Percentiles rank a stretch among this genome's conserved stretches.
Conservation (phyloP, 805 yeast species). For the Tetrapisispora namnaoensis region DNA sequence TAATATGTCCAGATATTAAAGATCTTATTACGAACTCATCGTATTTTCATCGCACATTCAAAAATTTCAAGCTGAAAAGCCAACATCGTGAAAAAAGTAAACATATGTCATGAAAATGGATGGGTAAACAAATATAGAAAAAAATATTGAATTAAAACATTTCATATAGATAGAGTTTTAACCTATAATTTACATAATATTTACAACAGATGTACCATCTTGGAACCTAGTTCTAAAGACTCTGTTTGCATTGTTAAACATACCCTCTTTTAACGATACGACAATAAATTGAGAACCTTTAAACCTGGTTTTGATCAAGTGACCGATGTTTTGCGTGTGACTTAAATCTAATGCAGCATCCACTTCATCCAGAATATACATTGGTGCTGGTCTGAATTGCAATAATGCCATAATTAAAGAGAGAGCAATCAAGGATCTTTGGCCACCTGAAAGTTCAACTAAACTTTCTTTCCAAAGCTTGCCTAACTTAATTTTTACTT, state of each 20-base stretch:
- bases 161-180: not conserved
- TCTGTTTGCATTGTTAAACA: conserved; percentile 95
- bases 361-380: conserved; percentile 95
- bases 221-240: conserved; percentile 90
- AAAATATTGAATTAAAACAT: not conserved
- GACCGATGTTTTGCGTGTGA: conserved; percentile 97
- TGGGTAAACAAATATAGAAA: too few relatives aligned
- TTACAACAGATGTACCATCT: conserved; percentile 91
- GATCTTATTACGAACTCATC: too few relatives aligned
- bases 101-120: too few relatives aligned
- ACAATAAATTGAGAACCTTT: conserved; percentile 94
- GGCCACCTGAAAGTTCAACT: conserved; percentile 95
- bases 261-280: conserved; percentile 93
- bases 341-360: conserved; percentile 97
- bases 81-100: too few relatives aligned
- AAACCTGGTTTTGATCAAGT: conserved; percentile 86
- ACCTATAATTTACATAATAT: conserved; percentile 39
- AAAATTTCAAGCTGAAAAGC: too few relatives aligned
- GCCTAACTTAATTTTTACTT: conserved; percentile 83
- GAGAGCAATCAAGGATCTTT: conserved; percentile 85
- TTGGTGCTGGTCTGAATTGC: conserved; percentile 96
- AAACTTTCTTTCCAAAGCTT: conserved; percentile 92
- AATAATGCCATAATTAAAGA: conserved; percentile 85
- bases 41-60: too few relatives aligned
- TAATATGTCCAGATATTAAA: too few relatives aligned